Evolutionary conservation across 805 yeast species (phyloP).

Genomic region (Pichia eremophila): DNA sequence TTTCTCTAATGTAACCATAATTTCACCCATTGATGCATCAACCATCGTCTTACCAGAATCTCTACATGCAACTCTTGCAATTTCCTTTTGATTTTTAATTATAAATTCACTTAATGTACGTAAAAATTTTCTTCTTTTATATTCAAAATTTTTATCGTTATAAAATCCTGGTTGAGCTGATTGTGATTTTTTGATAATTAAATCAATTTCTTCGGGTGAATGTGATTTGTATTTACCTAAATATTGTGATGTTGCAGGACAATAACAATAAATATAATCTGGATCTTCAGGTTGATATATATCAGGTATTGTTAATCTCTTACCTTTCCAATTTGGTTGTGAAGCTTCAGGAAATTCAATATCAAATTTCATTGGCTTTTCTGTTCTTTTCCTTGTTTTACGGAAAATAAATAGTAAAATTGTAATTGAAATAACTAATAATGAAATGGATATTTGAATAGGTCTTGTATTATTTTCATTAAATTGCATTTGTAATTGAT

Average conservation of each 20-base stretch:
- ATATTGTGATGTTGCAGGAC: conserved; percentile 94
- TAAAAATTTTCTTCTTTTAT: conserved; percentile 61
- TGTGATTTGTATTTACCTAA: conserved; percentile 65
- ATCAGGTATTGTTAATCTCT: conserved; percentile 56
- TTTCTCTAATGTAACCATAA: conserved; percentile 90
- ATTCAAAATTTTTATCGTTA: conserved; percentile 40
- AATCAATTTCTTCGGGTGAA: conserved; percentile 63
- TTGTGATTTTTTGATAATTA: conserved; percentile 42
- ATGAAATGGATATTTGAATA: conserved; percentile 23
- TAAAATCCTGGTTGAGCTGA: conserved; percentile 46
- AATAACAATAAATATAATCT: conserved; percentile 65
- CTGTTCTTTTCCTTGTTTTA: conserved; percentile 17
- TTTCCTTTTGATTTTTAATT: conserved; percentile 70
- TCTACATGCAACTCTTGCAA: conserved; percentile 89
- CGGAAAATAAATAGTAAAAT: conserved; percentile 15
- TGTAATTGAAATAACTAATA: conserved; percentile 19
- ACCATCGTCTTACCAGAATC: conserved; percentile 95
- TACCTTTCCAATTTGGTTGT: conserved; percentile 87
- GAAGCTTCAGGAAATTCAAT: conserved; percentile 67
- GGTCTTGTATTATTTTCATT: conserved; percentile 14
- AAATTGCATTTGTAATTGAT: not conserved
- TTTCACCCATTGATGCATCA: conserved; percentile 95
- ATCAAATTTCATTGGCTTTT: conserved; percentile 36
- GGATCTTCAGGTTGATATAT: conserved; percentile 56
- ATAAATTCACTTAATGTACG: conserved; percentile 64